Base-by-base conservation (phyloP, 176 grass and related monocot genomes). In the Eleusine indica region DNA sequence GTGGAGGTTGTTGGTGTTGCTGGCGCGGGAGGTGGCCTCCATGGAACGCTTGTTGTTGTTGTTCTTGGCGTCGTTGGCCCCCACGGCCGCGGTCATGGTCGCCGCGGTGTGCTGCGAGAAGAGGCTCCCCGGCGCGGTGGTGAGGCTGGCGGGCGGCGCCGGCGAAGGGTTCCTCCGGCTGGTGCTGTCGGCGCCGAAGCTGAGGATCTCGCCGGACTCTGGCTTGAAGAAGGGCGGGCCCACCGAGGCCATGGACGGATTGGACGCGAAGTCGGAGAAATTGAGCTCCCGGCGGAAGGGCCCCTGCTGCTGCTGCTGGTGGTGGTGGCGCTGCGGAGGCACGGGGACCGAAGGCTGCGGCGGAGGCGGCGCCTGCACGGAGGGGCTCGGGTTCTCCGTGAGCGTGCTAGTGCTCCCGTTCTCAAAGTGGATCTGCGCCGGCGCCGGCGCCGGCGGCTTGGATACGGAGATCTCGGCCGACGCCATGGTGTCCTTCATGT, bases 161-260 rank as follows among this genome's bases (percentile, higher is more conserved):
- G 94, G 79, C 17, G 94, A 90, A 10, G 87, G 77, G 43, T 91
- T 92, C 66, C 91, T 91, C 79, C 92, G 86, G 90, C 52, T 47
- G 8, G 18, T 61, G 77, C 75, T 93, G 79, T 88, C 89, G 4
- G 82, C 77, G 4, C 83, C 84, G 15, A 98, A 98, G 81, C 85
- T 95, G 43, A 98, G 85, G 80, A 98, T 90, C 77, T 95, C 93
- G 21, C 91, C 87, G 19, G 91, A 83, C 82, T 98, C 96, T 3
- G 93, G 91, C 89, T 98, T 95, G 80, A 98, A 95, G 43, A 87
- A 73, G 1, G 89, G 90, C 42, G 89, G 71, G 21, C 58, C 5
- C 51, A 15, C 51, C 70, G 74, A 60, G 17, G 66, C 30, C 52
- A 79, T 14, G 21, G 88, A 71, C 5, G 76, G 68, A 76, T 93